phyloP scores from a whole-genome alignment of 768 basidiomycete genomes.

The Russula emetica region DNA sequence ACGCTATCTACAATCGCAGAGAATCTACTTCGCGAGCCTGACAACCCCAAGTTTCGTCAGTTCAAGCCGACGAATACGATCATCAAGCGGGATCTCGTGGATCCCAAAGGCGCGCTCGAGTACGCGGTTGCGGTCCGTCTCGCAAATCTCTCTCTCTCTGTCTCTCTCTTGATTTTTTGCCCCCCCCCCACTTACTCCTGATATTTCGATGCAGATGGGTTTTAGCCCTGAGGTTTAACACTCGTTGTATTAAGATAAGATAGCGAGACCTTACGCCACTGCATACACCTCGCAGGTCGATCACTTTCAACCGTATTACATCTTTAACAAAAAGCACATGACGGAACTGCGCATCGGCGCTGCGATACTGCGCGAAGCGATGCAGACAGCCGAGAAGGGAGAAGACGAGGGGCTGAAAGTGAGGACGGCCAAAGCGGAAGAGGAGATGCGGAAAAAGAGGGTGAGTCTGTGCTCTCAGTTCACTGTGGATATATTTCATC shows the following conservation, averaged over 20 bases:
- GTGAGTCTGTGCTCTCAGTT: conserved; percentile 36
- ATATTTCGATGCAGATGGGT: conserved; percentile 19
- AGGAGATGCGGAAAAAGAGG: conserved; percentile 51
- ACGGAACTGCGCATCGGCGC: conserved; percentile 59
- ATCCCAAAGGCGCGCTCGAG: conserved; percentile 70
- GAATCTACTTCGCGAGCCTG: conserved; percentile 68
- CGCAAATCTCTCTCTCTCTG: conserved; percentile 39
- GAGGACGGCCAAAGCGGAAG: conserved; percentile 56
- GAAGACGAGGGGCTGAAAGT: conserved; percentile 46
- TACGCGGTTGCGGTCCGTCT: conserved; percentile 70
- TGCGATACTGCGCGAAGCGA: conserved; percentile 57
- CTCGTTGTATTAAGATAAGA: neutral
- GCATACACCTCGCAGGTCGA: conserved; percentile 44
- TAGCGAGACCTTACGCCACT: neutral
- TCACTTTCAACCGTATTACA: conserved; percentile 70
- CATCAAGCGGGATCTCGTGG: conserved; percentile 63
- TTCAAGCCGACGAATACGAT: conserved; percentile 73
- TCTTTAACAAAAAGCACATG: conserved; percentile 50
- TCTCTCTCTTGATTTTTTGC: no score
- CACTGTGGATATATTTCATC: neutral
- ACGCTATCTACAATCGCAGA: conserved; percentile 64
- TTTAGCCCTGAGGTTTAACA: conserved; percentile 60
- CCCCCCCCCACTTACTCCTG: no score
- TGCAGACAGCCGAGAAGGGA: conserved; percentile 48
- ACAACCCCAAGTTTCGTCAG: conserved; percentile 63